These are phyloP conservation scores for Stevia rebaudiana DNA, from an alignment of 140 eudicot species.

Conservation along the genomic window DNA sequence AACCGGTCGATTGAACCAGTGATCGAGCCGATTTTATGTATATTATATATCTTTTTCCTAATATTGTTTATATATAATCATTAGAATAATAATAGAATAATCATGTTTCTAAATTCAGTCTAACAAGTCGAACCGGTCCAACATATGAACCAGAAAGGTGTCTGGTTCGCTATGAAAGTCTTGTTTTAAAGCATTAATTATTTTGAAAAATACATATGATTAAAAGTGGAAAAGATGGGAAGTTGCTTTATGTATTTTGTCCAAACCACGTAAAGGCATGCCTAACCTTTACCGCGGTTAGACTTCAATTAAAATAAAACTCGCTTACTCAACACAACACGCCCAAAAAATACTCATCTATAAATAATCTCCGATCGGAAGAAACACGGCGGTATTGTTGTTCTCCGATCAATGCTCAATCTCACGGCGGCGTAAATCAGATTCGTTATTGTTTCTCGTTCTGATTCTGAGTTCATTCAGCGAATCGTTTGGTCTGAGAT, in stretches of 20 bases:
- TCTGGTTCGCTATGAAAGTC: too few species aligned
- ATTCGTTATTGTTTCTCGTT: background rate
- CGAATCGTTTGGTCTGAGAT: constrained; percentile 26
- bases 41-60: too few species aligned
- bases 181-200: too few species aligned
- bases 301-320: constrained; percentile 10
- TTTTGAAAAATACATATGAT: too few species aligned
- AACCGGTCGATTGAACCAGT: too few species aligned
- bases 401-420: constrained; percentile 21
- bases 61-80: too few species aligned
- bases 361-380: constrained; percentile 13
- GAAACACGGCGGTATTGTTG: constrained; percentile 23
- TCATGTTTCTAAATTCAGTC: too few species aligned
- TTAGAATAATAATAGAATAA: too few species aligned
- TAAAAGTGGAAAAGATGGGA: too few species aligned
- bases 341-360: background rate
- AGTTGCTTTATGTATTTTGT: constrained; percentile 17
- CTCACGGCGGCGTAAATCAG: background rate
- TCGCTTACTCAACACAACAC: background rate
- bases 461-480: background rate
- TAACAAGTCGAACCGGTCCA: too few species aligned
- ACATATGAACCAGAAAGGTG: too few species aligned
- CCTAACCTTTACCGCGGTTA: constrained; percentile 17
- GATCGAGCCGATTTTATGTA: too few species aligned
- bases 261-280: constrained; percentile 30